Conservation (phyloP, 2,329 filamentous ascomycete species). For the Exophiala viscosa region DNA sequence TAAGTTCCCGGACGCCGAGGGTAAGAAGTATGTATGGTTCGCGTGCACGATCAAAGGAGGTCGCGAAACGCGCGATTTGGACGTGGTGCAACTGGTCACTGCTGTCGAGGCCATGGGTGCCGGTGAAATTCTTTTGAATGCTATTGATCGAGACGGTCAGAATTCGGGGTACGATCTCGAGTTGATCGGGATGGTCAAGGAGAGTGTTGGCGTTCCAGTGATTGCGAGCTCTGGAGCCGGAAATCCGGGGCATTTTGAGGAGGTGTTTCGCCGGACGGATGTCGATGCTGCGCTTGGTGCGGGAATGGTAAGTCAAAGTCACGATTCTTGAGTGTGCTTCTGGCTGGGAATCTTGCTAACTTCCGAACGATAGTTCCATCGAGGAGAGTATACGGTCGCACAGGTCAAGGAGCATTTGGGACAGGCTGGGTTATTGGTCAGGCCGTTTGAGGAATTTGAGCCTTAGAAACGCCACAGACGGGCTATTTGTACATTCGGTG, state of each 20-base stretch:
- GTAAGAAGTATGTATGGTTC: constrained; percentile 88
- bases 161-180: constrained; percentile 94
- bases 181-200: constrained; percentile 83
- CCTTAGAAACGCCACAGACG: not conserved
- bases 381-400: constrained; percentile 88
- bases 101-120: constrained; percentile 95
- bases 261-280: constrained; percentile 80
- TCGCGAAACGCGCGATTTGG: constrained; percentile 86
- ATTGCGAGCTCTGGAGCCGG: constrained; percentile 94
- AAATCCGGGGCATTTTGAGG: constrained; percentile 78
- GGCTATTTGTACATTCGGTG: no score
- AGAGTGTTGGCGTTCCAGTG: constrained; percentile 82
- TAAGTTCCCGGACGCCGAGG: constrained; percentile 61
- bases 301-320: constrained; percentile 65
- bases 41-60: constrained; percentile 96
- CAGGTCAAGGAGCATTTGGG: constrained; percentile 84
- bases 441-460: constrained; percentile 64
- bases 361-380: constrained; percentile 63
- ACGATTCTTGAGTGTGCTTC: not conserved
- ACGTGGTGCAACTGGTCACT: constrained; percentile 80
- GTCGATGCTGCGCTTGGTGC: constrained; percentile 93
- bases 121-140: constrained; percentile 92
- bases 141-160: constrained; percentile 94
- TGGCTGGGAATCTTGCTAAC: not conserved
- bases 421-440: constrained; percentile 69